phyloP scores from a whole-genome alignment of 2,329 filamentous ascomycete species.

The Colletotrichum spaethianum region DNA sequence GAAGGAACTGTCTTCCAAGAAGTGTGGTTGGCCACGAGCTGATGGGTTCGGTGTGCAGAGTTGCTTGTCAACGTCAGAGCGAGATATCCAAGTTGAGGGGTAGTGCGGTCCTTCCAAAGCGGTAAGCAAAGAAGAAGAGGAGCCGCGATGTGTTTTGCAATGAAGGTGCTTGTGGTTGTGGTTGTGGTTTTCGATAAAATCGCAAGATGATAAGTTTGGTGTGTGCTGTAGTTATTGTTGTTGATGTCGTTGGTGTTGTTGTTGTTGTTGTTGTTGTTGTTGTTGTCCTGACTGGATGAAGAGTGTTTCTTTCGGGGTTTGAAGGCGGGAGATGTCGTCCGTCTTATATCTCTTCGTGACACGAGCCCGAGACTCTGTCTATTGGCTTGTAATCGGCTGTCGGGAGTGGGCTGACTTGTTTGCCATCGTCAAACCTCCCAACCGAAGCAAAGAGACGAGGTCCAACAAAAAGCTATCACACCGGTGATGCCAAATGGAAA shows the following conservation, averaged over 20 bases:
- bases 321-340: constrained; percentile 25
- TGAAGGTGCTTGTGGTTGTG: background rate
- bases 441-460: constrained; percentile 31
- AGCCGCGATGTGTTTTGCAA: background rate
- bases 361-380: constrained; percentile 38
- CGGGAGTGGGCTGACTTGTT: constrained; percentile 42
- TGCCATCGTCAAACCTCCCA: constrained; percentile 42
- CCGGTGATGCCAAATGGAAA: constrained; percentile 41
- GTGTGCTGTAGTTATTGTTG: constrained; percentile 6
- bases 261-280: background rate
- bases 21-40: background rate
- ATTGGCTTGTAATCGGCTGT: constrained; percentile 41
- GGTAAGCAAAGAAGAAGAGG: background rate
- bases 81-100: background rate
- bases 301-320: constrained; percentile 9
- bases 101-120: background rate
- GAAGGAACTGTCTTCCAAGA: background rate
- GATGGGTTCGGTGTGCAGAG: background rate
- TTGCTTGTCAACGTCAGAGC: background rate
- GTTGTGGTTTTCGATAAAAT: background rate
- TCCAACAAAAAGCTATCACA: constrained; percentile 37
- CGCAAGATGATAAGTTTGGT: background rate
- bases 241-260: too few species aligned
- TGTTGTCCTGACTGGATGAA: constrained; percentile 24
- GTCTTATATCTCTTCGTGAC: constrained; percentile 42